Evolutionary conservation across 2,329 filamentous ascomycete species (phyloP), one percentile per base, ranked within the genome.

Genomic region (Aspergillus latus): DNA sequence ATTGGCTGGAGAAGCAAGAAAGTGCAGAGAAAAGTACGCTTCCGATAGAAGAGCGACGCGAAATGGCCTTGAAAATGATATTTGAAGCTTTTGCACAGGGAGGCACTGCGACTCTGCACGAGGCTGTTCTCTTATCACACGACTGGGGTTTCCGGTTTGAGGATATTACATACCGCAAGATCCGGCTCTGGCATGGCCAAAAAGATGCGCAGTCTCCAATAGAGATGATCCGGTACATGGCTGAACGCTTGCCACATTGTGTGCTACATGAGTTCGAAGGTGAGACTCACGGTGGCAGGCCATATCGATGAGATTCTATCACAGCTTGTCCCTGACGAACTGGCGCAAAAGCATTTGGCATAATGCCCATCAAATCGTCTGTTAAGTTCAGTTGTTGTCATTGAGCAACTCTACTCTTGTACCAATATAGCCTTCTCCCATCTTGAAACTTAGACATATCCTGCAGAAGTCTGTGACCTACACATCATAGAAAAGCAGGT

Each of bases 211-310:
- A 62, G 59, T 66, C 56, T 3, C 72, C 39, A 30, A 59, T 74
- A 3, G 55, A 62, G n/a, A 64, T 76, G 29, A 65, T 74, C 4
- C 65, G 72, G 15, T 75, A 72, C 49, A 68, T 77, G 65, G 70
- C 72, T 0, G 63, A 73, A 28, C 62, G 63, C 10, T 47, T 79
- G 30, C 73, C 71, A 2, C 63, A 75, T 34, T 63, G 64, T 4
- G 59, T 58, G 2, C 57, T 77, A 8, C 59, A 60, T 1, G 74
- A 75, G 57, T 73, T 68, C 39, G 64, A 67, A 11, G 66, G 66
- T 1, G 70, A 74, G n/a, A n/a, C 43, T 4, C 51, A 53, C 15
- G 13, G 1, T 48, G n/a, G 36, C 21, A 5, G 3, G 28, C 2
- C 43, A 53, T 32, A 29, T 47, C 8, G 51, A 53, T 2, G 34